Percentiles rank a stretch among this genome's conserved stretches.
Evolutionary conservation across 495 filamentous ascomycete species (phyloP).

Genomic region (Penicillium crystallinum): DNA sequence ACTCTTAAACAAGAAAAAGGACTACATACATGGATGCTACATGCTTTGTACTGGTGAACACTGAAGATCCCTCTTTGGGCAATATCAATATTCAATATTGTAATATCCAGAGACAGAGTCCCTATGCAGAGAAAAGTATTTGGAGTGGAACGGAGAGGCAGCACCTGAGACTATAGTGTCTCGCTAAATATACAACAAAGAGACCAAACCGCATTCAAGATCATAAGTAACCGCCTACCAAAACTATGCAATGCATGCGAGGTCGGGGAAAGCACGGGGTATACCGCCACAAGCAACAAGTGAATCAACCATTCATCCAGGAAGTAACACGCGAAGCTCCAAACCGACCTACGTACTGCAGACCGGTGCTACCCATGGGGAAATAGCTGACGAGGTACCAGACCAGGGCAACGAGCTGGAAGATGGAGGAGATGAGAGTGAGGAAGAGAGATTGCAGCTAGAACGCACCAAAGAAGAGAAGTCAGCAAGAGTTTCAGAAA

Average conservation of each 20-base stretch:
- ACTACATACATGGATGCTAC: no score
- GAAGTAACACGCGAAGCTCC: conserved; percentile 76
- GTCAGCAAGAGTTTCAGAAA: conserved; percentile 10
- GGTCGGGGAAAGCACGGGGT: background rate
- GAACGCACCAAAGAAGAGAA: background rate
- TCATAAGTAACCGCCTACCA: background rate
- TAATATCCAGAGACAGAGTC: background rate
- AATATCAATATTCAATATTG: background rate
- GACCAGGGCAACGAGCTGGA: conserved; percentile 73
- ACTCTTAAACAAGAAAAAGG: no score
- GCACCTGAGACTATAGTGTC: background rate
- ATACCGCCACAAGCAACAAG: background rate
- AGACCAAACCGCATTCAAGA: background rate
- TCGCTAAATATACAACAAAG: background rate
- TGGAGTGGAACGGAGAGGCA: background rate
- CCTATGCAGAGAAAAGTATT: background rate
- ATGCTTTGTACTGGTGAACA: background rate
- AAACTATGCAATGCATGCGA: background rate
- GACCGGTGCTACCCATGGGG: conserved; percentile 86
- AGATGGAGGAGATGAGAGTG: conserved; percentile 74
- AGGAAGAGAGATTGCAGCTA: conserved; percentile 77
- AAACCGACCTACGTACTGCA: conserved; percentile 80
- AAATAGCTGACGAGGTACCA: conserved; percentile 99
- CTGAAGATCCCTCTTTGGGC: background rate
- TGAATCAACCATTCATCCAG: conserved; percentile 77